Conservation (phyloP, 176 grass and related monocot genomes). For the Chloris gayana region DNA sequence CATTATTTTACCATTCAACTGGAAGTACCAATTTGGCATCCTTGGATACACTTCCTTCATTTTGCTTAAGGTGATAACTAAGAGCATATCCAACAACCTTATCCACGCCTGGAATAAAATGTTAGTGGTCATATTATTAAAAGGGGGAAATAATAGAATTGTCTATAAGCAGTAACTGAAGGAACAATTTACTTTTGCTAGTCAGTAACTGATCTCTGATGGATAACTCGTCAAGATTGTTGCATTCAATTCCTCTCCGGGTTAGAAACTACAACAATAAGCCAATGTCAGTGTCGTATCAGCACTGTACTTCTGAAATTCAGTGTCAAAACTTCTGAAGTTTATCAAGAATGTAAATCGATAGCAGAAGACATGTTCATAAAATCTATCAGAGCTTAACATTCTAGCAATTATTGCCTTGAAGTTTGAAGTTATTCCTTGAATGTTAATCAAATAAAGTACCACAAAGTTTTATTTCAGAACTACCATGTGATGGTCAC, state of each 20-base stretch:
- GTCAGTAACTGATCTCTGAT: slow-evolving; percentile 73
- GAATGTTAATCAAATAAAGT: neutral
- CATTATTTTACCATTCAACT: slow-evolving; percentile 32
- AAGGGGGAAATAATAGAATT: neutral
- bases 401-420: neutral
- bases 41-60: neutral
- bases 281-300: neutral
- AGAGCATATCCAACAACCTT: slow-evolving; percentile 47
- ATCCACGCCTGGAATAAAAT: slow-evolving; percentile 56
- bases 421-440: slow-evolving; percentile 9
- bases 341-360: slow-evolving; percentile 24
- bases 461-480: slow-evolving; percentile 20
- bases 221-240: slow-evolving; percentile 64
- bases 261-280: slow-evolving; percentile 61
- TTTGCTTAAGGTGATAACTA: slow-evolving; percentile 29
- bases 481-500: neutral
- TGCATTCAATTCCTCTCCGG: slow-evolving; percentile 53
- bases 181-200: slow-evolving; percentile 57
- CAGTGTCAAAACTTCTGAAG: neutral
- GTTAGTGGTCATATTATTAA: neutral
- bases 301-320: neutral
- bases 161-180: slow-evolving; percentile 11
- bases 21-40: slow-evolving; percentile 44
- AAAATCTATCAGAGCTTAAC: slow-evolving; percentile 17
- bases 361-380: neutral